Base-by-base conservation (phyloP, 805 yeast species). In the Priceomyces medius region DNA sequence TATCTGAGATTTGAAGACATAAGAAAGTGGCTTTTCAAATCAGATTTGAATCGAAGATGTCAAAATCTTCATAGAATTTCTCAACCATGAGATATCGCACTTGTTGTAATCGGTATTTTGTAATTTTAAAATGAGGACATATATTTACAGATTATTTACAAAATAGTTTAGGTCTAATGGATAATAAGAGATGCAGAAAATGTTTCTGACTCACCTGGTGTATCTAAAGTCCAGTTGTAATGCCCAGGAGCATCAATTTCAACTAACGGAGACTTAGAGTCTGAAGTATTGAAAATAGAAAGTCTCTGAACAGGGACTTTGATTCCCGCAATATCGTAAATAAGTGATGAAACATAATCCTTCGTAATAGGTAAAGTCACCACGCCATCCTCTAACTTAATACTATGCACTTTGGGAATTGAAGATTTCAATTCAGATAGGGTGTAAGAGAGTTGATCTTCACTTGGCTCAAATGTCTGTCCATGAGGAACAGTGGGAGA, bases 321-420 rank as follows among this genome's bases (percentile, higher is more conserved):
- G 16, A 56, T 48, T 29, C 74, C 74, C 7, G 70, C 50, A 24
- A 58, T 47, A 31, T 59, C 56, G 44, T 54, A 64, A 10, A 61
- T 49, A 7, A 53, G 41, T 12, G 49, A 28, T 3, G 57, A 48
- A 43, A 68, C 58, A 14, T 41, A 26, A 2, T 50, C 52, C 45
- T 56, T 61, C 24, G 60, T 47, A 20, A 68, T 42, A 3, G 72
- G 70, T 26, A 61, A 50, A 19, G 41, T 43, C n/a, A 38, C 12
- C 7, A 36, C 37, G 12, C 14, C 37, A 6, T 50, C 50, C 7
- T 44, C 39, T 20, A 50, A 43, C 12, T 48, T 44, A 38, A 63
- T 43, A 13, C 58, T 49, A 44, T 48, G 50, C 5, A 44, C 35
- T 4, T 45, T 38, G 7, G 73, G 71, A 35, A 68, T 50, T 16